phyloP scores from a whole-genome alignment of 495 filamentous ascomycete genomes.

The Podospora sp. region DNA sequence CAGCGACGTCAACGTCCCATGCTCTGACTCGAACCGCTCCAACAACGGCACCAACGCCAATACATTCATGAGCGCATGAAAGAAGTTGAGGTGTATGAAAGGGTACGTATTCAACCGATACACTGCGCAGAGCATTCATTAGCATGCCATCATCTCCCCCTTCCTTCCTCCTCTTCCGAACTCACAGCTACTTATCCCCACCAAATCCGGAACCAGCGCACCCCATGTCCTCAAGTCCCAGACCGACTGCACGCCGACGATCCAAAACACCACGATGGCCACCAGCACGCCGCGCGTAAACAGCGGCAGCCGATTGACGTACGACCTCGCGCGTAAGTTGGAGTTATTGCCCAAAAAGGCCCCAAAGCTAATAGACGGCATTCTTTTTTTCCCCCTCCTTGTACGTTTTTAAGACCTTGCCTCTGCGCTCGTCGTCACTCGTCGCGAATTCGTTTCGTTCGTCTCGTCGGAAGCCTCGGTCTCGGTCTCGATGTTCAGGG shows the following conservation, averaged over 20 bases:
- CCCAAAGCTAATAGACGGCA: constrained; percentile 23
- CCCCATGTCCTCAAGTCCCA: constrained; percentile 76
- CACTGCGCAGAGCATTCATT: constrained; percentile 56
- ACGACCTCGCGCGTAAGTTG: constrained; percentile 53
- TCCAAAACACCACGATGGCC: constrained; percentile 68
- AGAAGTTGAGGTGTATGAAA: constrained; percentile 77
- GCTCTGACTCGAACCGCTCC: constrained; percentile 90
- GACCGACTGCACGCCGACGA: constrained; percentile 63
- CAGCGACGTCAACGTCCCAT: constrained; percentile 84
- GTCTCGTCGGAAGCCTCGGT: background rate
- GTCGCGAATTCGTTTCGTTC: background rate
- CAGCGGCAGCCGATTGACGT: constrained; percentile 82
- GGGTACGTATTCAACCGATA: constrained; percentile 93
- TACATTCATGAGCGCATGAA: constrained; percentile 79
- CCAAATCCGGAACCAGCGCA: constrained; percentile 73
- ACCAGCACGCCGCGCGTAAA: constrained; percentile 76
- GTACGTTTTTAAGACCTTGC: background rate
- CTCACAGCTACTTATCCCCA: constrained; percentile 75
- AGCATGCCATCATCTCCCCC: background rate
- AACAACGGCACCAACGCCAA: constrained; percentile 79
- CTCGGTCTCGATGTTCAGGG: no score
- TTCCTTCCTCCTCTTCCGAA: constrained; percentile 23
- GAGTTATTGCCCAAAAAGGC: constrained; percentile 38
- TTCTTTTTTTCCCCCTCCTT: background rate
- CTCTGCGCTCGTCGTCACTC: background rate